Conservation (phyloP, 139 green algal species). For the Micractinium sp. region DNA sequence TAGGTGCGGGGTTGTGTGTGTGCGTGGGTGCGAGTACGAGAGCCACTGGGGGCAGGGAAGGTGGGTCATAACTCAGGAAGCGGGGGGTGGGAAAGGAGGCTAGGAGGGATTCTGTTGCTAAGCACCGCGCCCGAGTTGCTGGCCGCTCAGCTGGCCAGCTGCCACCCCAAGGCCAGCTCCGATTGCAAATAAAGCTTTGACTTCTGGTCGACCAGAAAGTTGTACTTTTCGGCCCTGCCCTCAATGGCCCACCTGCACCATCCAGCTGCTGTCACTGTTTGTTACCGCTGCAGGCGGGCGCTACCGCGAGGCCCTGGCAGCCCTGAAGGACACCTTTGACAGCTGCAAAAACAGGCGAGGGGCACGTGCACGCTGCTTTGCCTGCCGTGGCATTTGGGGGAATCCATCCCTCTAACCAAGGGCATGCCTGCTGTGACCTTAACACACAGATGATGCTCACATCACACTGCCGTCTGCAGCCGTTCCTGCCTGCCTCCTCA, state of each 20-base stretch:
- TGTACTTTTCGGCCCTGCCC: too few relatives aligned
- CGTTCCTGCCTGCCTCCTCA: not conserved
- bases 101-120: not conserved
- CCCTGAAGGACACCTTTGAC: constrained; percentile 39
- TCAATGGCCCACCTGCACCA: not conserved
- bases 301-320: constrained; percentile 39
- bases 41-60: not conserved
- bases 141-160: too few relatives aligned
- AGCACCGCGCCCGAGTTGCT: too few relatives aligned
- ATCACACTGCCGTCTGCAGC: too few relatives aligned
- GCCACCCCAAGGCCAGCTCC: too few relatives aligned
- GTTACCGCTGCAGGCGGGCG: constrained; percentile 17
- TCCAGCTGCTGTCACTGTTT: not conserved
- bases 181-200: too few relatives aligned
- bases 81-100: not conserved
- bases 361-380: not conserved
- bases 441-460: too few relatives aligned
- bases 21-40: not conserved
- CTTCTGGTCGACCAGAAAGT: too few relatives aligned
- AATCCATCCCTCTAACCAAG: not conserved
- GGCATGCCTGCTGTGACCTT: not conserved
- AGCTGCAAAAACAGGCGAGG: constrained; percentile 10
- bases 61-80: not conserved
- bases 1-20: not conserved
- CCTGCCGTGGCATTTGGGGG: not conserved